Percentiles rank a stretch among this genome's conserved stretches.
Evolutionary conservation across 176 grass and related monocot species (phyloP).

Genomic region (Bonia amplexicaulis): DNA sequence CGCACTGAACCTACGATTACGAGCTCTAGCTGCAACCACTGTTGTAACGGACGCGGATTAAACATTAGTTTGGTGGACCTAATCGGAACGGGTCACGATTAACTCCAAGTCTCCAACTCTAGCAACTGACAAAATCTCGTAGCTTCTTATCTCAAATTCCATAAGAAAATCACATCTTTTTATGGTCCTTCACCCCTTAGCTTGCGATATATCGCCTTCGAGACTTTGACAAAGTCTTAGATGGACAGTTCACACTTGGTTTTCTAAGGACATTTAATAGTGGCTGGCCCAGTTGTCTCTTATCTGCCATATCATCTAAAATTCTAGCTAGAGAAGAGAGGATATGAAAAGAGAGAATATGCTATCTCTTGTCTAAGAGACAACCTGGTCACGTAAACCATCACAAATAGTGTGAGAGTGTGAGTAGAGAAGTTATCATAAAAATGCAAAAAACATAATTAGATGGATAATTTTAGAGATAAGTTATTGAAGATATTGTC

Average conservation of each 20-base stretch:
- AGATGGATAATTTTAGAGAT: no score
- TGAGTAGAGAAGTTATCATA: no score
- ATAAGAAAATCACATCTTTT: neutral
- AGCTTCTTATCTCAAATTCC: conserved; percentile 7
- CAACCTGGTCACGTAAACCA: no score
- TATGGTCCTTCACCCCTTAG: neutral
- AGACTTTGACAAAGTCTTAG: neutral
- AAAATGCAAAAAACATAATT: no score
- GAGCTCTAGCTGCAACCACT: neutral
- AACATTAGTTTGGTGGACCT: neutral
- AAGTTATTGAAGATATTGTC: no score
- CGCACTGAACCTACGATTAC: neutral
- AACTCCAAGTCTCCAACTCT: neutral
- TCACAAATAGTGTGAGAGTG: no score
- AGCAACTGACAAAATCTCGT: conserved; percentile 18
- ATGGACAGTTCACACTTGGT: neutral
- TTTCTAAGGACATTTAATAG: neutral
- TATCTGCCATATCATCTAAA: no score
- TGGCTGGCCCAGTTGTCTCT: no score
- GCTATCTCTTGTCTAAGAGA: no score
- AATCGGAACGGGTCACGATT: neutral
- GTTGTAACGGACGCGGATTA: neutral
- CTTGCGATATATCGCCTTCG: neutral
- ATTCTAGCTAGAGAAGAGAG: no score
- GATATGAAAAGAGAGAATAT: no score